Evolutionary conservation across 176 grass and related monocot genomes (phyloP).

Genomic region (Aegilops speltoides): DNA sequence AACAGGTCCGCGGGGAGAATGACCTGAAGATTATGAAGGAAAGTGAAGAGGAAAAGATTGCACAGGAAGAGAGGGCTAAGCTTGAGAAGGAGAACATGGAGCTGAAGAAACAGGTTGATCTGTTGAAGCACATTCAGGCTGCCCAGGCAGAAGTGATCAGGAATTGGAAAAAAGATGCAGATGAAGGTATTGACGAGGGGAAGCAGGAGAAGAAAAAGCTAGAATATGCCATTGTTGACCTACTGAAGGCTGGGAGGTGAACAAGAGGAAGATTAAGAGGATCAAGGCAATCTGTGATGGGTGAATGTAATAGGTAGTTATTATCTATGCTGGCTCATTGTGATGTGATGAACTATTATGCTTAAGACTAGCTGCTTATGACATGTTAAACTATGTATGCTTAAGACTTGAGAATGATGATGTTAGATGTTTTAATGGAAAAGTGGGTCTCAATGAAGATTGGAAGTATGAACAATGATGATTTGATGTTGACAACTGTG

Average conservation of each 20-base stretch:
- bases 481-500: no score
- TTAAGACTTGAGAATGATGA: neutral
- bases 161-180: neutral
- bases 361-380: neutral
- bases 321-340: no score
- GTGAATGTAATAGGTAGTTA: neutral
- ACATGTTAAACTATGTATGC: neutral
- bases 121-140: neutral
- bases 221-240: neutral
- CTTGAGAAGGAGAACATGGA: neutral
- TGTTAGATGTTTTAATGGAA: neutral
- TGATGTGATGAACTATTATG: neutral
- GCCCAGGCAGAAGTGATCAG: neutral
- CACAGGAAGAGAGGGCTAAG: neutral
- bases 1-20: neutral
- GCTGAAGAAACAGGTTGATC: no score
- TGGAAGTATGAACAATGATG: neutral
- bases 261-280: neutral
- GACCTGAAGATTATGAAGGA: neutral
- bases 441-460: neutral
- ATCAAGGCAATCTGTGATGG: neutral
- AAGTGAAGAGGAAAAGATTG: neutral
- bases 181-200: neutral
- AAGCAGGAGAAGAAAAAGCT: neutral
- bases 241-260: neutral